Evolutionary conservation across 2,329 filamentous ascomycete species (phyloP).

Genomic region (Cladosporium sphaerospermum): DNA sequence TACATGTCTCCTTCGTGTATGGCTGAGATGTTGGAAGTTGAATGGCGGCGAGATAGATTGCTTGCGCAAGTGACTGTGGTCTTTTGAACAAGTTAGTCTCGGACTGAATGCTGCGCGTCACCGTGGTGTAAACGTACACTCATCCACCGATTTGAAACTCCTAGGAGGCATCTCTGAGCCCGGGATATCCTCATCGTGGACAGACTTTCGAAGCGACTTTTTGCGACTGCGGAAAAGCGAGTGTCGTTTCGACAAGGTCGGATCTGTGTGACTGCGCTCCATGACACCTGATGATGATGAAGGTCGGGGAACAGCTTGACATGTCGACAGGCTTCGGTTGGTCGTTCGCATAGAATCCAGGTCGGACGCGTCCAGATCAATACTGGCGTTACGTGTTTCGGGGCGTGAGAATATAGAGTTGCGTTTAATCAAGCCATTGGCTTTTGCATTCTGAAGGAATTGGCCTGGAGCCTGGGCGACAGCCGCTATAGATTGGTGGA

Average conservation of each 20-base stretch:
- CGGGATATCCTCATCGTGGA: neutral
- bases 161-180: neutral
- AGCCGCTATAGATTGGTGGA: slow-evolving; percentile 11
- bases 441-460: slow-evolving; percentile 10
- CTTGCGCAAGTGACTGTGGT: slow-evolving; percentile 33
- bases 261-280: slow-evolving; percentile 6
- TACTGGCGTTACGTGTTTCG: neutral
- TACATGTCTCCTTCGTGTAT: slow-evolving; percentile 52
- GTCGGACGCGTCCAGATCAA: slow-evolving; percentile 1
- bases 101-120: neutral
- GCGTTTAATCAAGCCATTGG: slow-evolving; percentile 10
- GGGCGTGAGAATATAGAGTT: slow-evolving; percentile 11
- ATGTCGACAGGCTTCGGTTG: neutral
- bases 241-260: slow-evolving; percentile 2
- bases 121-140: neutral
- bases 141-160: slow-evolving; percentile 1
- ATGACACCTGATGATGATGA: neutral
- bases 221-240: slow-evolving; percentile 9
- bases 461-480: slow-evolving; percentile 10
- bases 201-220: slow-evolving; percentile 1
- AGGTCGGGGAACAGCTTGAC: neutral
- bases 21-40: slow-evolving; percentile 59
- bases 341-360: slow-evolving; percentile 1
- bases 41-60: slow-evolving; percentile 55
- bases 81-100: slow-evolving; percentile 13